Percentiles rank a stretch among this genome's conserved stretches.
Evolutionary conservation across 2,329 filamentous ascomycete genomes (phyloP).

Genomic region (Lecanicillium sp.): DNA sequence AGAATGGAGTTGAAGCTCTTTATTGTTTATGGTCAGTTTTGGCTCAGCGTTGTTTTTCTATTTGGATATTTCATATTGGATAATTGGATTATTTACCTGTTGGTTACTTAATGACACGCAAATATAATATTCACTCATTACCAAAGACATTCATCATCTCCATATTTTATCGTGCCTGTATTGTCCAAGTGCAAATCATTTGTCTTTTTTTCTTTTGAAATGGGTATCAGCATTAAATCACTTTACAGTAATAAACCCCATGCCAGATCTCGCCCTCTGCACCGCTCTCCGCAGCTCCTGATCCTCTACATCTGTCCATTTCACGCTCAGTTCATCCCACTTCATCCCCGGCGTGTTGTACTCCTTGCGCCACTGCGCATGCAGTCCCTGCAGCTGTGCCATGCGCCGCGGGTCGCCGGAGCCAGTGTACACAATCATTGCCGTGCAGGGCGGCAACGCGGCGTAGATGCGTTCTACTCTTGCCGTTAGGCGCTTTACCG

Average conservation of each 20-base stretch:
- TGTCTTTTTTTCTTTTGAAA: not conserved
- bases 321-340: constrained; percentile 58
- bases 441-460: constrained; percentile 55
- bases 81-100: no score
- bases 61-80: no score
- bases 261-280: constrained; percentile 48
- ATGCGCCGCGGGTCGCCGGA: constrained; percentile 61
- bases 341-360: constrained; percentile 55
- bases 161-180: no score
- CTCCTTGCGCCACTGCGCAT: constrained; percentile 53
- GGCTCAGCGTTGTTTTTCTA: no score
- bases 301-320: constrained; percentile 60
- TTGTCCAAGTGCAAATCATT: no score
- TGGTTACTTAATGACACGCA: no score
- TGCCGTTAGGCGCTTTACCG: constrained; percentile 34
- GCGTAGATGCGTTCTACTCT: constrained; percentile 49
- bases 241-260: constrained; percentile 59
- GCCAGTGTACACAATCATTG: constrained; percentile 56
- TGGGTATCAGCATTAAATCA: constrained; percentile 22
- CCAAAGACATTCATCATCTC: no score
- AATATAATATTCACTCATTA: no score
- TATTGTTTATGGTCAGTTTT: no score
- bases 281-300: constrained; percentile 52
- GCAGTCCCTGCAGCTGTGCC: constrained; percentile 51
- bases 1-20: no score